Evolutionary conservation across 345 rosid species (phyloP).

Genomic region (Eucalyptus pauciflora): DNA sequence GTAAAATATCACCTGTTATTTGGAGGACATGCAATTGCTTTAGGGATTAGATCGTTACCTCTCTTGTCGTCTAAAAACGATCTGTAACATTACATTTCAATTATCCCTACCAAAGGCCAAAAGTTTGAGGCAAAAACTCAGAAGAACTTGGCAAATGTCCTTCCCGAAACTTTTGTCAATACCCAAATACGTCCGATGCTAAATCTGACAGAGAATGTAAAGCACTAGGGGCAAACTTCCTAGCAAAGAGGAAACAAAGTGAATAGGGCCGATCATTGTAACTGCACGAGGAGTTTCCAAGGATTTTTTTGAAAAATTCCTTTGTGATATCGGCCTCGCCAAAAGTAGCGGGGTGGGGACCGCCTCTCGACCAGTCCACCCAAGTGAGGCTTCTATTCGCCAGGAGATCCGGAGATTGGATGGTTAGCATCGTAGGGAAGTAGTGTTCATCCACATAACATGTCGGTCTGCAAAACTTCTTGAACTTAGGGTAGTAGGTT

Average conservation of each 20-base stretch:
- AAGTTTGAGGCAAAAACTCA: neutral
- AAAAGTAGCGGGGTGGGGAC: slow-evolving; percentile 86
- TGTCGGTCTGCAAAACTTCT: slow-evolving; percentile 50
- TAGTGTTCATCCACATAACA: slow-evolving; percentile 93
- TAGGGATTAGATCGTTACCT: neutral
- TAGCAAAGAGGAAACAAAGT: slow-evolving; percentile 61
- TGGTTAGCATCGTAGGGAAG: slow-evolving; percentile 80
- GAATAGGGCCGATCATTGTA: slow-evolving; percentile 39
- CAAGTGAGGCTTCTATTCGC: slow-evolving; percentile 74
- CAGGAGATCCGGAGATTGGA: slow-evolving; percentile 39
- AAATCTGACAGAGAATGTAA: slow-evolving; percentile 48
- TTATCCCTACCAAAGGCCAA: neutral
- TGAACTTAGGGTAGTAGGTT: slow-evolving; percentile 67
- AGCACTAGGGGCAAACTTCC: slow-evolving; percentile 77
- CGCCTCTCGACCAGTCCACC: slow-evolving; percentile 92
- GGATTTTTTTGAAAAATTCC: slow-evolving; percentile 40
- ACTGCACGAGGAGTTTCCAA: slow-evolving; percentile 28
- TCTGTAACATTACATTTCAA: neutral
- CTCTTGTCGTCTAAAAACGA: neutral
- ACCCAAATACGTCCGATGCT: slow-evolving; percentile 40
- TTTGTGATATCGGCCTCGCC: slow-evolving; percentile 45
- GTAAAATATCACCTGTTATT: neutral
- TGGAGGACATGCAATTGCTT: neutral
- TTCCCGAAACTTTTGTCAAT: neutral
- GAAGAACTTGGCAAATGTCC: neutral